Evolutionary conservation across 1,284 basidiomycete species (phyloP).

Genomic region (Rhodotorula sp.): DNA sequence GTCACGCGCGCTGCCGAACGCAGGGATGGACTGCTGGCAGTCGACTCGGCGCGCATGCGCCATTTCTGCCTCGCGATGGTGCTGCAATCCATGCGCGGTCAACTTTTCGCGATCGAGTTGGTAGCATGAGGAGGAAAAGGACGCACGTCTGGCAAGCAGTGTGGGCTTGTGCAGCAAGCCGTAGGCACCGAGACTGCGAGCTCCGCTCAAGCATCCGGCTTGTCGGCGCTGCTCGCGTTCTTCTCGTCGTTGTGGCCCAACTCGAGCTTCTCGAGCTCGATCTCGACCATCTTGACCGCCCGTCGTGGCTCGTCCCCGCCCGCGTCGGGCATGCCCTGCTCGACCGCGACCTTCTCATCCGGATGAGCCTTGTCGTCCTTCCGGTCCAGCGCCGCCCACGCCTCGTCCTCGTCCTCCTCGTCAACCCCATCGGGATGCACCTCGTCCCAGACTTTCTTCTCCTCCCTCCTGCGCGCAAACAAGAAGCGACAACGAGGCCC

Average conservation of each 20-base stretch:
- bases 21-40: too few species aligned
- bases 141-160: too few species aligned
- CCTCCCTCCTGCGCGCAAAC: slow-evolving; percentile 13
- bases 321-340: neutral
- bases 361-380: neutral
- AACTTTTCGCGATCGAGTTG: too few species aligned
- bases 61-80: too few species aligned
- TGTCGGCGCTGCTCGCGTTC: neutral
- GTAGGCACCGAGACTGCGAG: too few species aligned
- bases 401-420: slow-evolving; percentile 2
- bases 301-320: neutral
- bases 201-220: too few species aligned
- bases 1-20: too few species aligned
- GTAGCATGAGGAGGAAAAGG: too few species aligned
- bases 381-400: too few species aligned
- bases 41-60: too few species aligned
- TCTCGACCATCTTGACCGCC: slow-evolving; percentile 5
- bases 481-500: neutral
- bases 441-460: slow-evolving; percentile 34
- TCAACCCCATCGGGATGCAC: slow-evolving; percentile 32
- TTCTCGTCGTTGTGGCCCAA: neutral
- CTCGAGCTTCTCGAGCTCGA: slow-evolving; percentile 11
- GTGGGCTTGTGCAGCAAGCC: too few species aligned
- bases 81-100: too few species aligned
- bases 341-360: neutral